phyloP scores from a whole-genome alignment of 2,329 filamentous ascomycete species.

The Biscogniauxia sp. region DNA sequence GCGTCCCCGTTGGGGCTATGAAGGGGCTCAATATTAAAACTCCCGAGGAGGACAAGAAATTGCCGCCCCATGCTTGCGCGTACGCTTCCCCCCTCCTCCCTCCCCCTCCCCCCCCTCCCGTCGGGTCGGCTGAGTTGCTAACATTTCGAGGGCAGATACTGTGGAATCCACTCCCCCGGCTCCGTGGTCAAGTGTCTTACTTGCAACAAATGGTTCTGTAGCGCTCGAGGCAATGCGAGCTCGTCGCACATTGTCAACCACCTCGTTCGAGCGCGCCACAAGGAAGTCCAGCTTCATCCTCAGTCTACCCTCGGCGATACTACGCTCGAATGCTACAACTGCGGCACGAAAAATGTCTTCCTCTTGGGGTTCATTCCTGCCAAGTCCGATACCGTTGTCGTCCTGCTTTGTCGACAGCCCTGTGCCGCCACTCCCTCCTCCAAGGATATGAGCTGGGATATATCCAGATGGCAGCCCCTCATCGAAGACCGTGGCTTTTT shows the following conservation, averaged over 20 bases:
- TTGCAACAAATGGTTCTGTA: slow-evolving; percentile 99
- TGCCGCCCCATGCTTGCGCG: slow-evolving; percentile 94
- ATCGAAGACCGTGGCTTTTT: slow-evolving; percentile 97
- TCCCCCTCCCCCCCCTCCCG: background rate
- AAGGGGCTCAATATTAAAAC: slow-evolving; percentile 58
- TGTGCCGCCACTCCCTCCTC: slow-evolving; percentile 92
- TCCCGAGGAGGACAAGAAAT: slow-evolving; percentile 80
- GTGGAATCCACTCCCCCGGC: slow-evolving; percentile 92
- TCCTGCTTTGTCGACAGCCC: slow-evolving; percentile 92
- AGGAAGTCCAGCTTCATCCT: slow-evolving; percentile 96
- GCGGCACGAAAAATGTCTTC: slow-evolving; percentile 98
- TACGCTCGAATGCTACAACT: slow-evolving; percentile 97
- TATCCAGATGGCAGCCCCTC: slow-evolving; percentile 93
- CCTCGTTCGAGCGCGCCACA: slow-evolving; percentile 93
- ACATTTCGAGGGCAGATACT: slow-evolving; percentile 63
- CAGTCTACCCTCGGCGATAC: slow-evolving; percentile 92
- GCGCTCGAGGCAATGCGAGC: slow-evolving; percentile 90
- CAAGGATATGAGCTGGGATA: slow-evolving; percentile 99
- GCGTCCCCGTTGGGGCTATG: slow-evolving; percentile 74
- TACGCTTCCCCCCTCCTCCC: slow-evolving; percentile 48
- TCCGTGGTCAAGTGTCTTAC: slow-evolving; percentile 94
- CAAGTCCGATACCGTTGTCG: slow-evolving; percentile 97
- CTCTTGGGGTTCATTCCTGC: slow-evolving; percentile 96
- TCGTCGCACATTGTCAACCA: slow-evolving; percentile 99
- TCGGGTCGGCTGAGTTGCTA: slow-evolving; percentile 17